These are phyloP conservation scores for Salicornia ramosissima DNA, from an alignment of 148 eudicot genomes.

Conservation along the genomic window DNA sequence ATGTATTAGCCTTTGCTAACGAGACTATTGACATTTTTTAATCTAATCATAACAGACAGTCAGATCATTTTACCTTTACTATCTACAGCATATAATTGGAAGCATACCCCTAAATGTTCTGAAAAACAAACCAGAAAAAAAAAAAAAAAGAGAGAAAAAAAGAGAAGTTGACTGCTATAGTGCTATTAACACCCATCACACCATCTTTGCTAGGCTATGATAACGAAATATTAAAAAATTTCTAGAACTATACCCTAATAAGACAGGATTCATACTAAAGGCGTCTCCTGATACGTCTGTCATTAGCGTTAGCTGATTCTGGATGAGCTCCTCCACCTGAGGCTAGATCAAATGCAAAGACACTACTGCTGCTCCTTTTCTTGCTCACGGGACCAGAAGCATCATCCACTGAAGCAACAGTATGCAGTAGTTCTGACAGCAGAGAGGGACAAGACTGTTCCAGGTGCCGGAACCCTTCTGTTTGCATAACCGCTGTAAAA, in stretches of 20 bases:
- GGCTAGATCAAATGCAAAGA: constrained; percentile 55
- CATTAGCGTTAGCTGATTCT: constrained; percentile 40
- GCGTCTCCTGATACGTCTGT: constrained; percentile 53
- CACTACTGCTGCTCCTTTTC: constrained; percentile 85
- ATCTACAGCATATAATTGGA: constrained; percentile 24
- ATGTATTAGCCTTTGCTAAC: neutral
- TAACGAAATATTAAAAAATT: neutral
- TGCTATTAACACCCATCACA: constrained; percentile 22
- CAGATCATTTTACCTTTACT: constrained; percentile 12
- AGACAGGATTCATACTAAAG: constrained; percentile 20
- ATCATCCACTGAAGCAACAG: constrained; percentile 57
- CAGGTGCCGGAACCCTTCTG: constrained; percentile 67
- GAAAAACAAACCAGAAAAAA: no score
- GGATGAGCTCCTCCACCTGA: constrained; percentile 39
- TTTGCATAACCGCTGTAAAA: constrained; percentile 68
- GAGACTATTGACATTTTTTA: constrained; percentile 12
- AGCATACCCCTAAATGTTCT: neutral
- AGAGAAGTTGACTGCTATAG: constrained; percentile 8
- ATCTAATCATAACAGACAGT: constrained; percentile 14
- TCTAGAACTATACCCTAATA: constrained; percentile 3
- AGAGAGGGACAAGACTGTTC: constrained; percentile 64
- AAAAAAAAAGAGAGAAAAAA: neutral
- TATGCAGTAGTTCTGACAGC: constrained; percentile 54
- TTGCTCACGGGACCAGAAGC: constrained; percentile 30
- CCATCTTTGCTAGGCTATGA: constrained; percentile 5